These are phyloP conservation scores for Geranium rotundifolium DNA, from an alignment of 345 rosid species.

Conservation along the genomic window DNA sequence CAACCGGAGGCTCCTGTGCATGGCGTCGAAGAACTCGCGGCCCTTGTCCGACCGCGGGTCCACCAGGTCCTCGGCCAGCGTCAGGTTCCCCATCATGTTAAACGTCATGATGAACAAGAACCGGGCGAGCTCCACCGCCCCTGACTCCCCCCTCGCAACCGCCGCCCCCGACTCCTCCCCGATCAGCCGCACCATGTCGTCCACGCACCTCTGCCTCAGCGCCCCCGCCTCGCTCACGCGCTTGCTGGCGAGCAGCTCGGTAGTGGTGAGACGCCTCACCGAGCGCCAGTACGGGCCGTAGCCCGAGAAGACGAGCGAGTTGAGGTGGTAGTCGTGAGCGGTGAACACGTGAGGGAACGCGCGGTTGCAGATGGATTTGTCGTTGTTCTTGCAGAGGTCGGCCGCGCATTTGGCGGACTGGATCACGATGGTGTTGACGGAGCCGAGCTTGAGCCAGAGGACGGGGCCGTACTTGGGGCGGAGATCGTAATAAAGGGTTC, in stretches of 20 bases:
- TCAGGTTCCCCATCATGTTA: conserved; percentile 41
- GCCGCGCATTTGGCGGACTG: conserved; percentile 33
- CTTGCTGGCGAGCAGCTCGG: conserved; percentile 35
- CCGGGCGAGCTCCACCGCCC: conserved; percentile 24
- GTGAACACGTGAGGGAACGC: conserved; percentile 30
- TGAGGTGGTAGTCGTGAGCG: conserved; percentile 22
- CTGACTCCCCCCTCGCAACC: neutral
- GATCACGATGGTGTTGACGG: conserved; percentile 33
- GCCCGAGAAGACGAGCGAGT: conserved; percentile 41
- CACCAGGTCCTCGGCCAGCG: conserved; percentile 37
- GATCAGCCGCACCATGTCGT: conserved; percentile 35
- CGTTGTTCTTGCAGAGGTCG: conserved; percentile 51
- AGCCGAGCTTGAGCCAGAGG: conserved; percentile 38
- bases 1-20: conserved; percentile 27
- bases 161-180: conserved; percentile 19
- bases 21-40: conserved; percentile 19
- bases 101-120: conserved; percentile 33
- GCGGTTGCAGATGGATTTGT: conserved; percentile 35
- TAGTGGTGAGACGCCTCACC: conserved; percentile 28
- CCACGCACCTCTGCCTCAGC: conserved; percentile 30
- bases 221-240: conserved; percentile 26
- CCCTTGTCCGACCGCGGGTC: conserved; percentile 30
- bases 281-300: conserved; percentile 48
- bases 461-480: conserved; percentile 31
- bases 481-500: conserved; percentile 25